Evolutionary conservation across 2,329 filamentous ascomycete genomes (phyloP), one percentile per base, ranked within the genome.

Genomic region (Sporothrix brunneoviolacea): DNA sequence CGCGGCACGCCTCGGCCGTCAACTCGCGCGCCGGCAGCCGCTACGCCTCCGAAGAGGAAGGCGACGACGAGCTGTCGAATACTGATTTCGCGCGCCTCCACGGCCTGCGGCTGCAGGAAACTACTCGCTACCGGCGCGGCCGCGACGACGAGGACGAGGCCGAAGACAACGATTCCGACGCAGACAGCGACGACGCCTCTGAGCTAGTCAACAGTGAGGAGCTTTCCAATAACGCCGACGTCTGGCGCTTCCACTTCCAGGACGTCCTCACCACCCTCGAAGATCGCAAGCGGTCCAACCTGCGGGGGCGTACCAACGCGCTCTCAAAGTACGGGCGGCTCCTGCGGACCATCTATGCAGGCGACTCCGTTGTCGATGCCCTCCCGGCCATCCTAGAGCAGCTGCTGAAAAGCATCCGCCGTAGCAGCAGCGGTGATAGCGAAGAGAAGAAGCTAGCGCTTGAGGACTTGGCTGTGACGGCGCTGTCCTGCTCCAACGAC

Each of bases 281-380:
- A 49, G 74, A 79, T 55, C 83, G 87, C 60, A 95, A 94, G 73
- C 82, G 84, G 57, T 88, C 84, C 66, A 89, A 83, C 57, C 79
- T 76, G 21, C 79, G 86, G 55, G 80, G 82, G 19, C 80, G 89
- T 47, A 84, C 89, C 60, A 73, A 79, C 36, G 77, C 76, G 27
- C 70, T 90, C 43, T 70, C 70, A 39, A 73, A 72, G 1, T 88
- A 84, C 63, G 74, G 77, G 36, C 77, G 83, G 46, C 73, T 87
- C 18, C 65, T 91, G 46, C 86, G 84, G 55, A 76, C 79, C 40
- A 82, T 86, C 59, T 88, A 79, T 62, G 79, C 83, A 48, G 73
- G 80, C 56, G 75, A 82, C 47, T 71, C 84, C 58, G 72, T 90
- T 16, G 75, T 80, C 53, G 64, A 66, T 10, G 76, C 76, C 38